A percentile compares a stretch with the other conserved stretches of the same genome.
Evolutionary conservation across 192 early-diverging fungal species (phyloP).

Genomic region (Backusella westeae): DNA sequence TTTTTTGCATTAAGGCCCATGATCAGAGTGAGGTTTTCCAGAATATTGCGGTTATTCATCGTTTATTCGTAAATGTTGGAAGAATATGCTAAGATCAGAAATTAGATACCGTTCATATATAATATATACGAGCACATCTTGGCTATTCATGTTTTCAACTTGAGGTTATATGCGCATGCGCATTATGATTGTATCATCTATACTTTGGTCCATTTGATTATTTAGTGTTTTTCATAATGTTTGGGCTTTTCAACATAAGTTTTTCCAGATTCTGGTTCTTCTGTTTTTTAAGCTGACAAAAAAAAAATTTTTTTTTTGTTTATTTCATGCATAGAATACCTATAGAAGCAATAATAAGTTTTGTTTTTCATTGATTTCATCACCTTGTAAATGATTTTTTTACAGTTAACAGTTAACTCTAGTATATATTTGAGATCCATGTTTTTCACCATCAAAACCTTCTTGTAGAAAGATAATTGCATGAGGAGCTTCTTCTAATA

Average conservation of each 20-base stretch:
- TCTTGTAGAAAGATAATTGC: not conserved
- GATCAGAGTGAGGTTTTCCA: not conserved
- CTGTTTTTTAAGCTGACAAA: not conserved
- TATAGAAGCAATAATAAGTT: not conserved
- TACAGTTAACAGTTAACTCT: no score
- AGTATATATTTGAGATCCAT: no score
- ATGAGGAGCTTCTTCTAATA: not conserved
- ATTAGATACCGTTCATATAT: not conserved
- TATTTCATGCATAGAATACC: not conserved
- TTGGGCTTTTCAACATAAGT: not conserved
- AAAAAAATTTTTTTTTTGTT: not conserved
- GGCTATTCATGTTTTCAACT: no score
- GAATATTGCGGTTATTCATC: not conserved
- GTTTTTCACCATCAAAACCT: no score
- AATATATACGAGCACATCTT: no score
- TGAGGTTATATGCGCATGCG: no score
- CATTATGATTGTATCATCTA: not conserved
- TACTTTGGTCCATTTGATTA: not conserved
- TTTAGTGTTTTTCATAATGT: not conserved
- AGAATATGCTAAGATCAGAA: not conserved
- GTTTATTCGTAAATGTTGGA: not conserved
- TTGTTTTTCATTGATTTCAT: no score
- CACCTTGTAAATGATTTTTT: no score
- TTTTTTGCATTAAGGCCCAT: not conserved
- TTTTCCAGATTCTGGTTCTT: not conserved